Evolutionary conservation across 1,284 basidiomycete species (phyloP), one percentile per base, ranked within the genome.

Genomic region (Athelia sp.): DNA sequence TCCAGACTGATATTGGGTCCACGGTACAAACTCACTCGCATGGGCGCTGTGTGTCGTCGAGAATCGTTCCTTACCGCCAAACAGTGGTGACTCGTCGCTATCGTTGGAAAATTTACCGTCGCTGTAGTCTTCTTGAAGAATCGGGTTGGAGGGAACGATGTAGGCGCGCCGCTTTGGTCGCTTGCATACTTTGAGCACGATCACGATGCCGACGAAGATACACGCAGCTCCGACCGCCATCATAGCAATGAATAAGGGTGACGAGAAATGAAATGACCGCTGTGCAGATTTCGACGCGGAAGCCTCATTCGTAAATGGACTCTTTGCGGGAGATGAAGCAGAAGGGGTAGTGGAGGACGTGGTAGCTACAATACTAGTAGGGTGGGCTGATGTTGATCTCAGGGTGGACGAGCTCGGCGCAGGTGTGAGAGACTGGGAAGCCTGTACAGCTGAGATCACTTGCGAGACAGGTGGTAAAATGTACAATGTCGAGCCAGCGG

Each of bases 81-180:
- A 89, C 35, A 88, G 66, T 15, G 83, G 83, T 2, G 87, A 87
- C 24, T 82, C 82, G 44, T 81, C 76, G 32, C 32, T n/a, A n/a
- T n/a, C n/a, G n/a, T 60, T 52, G 36, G 50, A 56, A 34, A 74
- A 70, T 35, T 75, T 68, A 24, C 76, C 75, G 4, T 67, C 57
- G 51, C 74, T 76, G 40, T 67, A 66, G 14, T 73, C 74, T 46
- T 85, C 78, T 45, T 76, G 74, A 15, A 84, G 68, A 45, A 87
- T 84, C 0, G 86, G 87, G n/a, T 83, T 69, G 29, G 87, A 89
- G 6, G 84, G 85, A 14, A 72, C 81, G 9, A 79, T 82, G 21
- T 71, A 75, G 21, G 66, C 69, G 29, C 72, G 72, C 43, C 72
- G 74, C 22, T 68, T 70, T 22, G 80, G 80, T 14, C 74, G 75